Evolutionary conservation across 495 filamentous ascomycete genomes (phyloP).

Genomic region (Hyaloscypha variabilis): DNA sequence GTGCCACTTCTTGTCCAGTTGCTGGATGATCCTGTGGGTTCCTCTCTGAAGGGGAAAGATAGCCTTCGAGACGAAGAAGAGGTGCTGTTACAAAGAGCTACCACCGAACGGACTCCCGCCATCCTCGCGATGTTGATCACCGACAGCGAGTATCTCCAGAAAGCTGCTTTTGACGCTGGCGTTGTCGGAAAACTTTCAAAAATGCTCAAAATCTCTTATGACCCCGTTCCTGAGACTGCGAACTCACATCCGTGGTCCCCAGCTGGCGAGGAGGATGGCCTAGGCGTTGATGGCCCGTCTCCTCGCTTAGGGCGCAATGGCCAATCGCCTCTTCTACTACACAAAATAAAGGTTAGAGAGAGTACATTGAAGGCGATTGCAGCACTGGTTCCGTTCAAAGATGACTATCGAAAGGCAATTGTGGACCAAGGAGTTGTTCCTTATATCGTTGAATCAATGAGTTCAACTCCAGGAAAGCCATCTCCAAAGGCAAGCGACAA

Average conservation of each 20-base stretch:
- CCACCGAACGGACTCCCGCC: conserved; percentile 72
- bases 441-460: conserved; percentile 83
- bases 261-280: conserved; percentile 24
- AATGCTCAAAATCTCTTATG: conserved; percentile 71
- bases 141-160: conserved; percentile 76
- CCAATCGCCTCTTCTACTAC: conserved; percentile 62
- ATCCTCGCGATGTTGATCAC: conserved; percentile 78
- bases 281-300: conserved; percentile 35
- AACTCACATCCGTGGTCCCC: conserved; percentile 48
- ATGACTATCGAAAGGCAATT: conserved; percentile 81
- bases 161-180: conserved; percentile 77
- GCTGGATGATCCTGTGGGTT: conserved; percentile 52
- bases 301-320: conserved; percentile 58
- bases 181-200: conserved; percentile 73
- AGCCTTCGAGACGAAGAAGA: conserved; percentile 37
- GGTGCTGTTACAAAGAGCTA: conserved; percentile 41
- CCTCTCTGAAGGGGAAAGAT: conserved; percentile 33
- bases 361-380: conserved; percentile 78
- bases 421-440: conserved; percentile 79
- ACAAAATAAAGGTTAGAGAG: conserved; percentile 78
- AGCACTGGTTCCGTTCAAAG: conserved; percentile 76
- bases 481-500: conserved; percentile 27
- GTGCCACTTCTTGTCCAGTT: conserved; percentile 73
- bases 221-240: conserved; percentile 44
- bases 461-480: conserved; percentile 52